Evolutionary conservation across 2,329 filamentous ascomycete species (phyloP).

Genomic region (Claviceps sp.): DNA sequence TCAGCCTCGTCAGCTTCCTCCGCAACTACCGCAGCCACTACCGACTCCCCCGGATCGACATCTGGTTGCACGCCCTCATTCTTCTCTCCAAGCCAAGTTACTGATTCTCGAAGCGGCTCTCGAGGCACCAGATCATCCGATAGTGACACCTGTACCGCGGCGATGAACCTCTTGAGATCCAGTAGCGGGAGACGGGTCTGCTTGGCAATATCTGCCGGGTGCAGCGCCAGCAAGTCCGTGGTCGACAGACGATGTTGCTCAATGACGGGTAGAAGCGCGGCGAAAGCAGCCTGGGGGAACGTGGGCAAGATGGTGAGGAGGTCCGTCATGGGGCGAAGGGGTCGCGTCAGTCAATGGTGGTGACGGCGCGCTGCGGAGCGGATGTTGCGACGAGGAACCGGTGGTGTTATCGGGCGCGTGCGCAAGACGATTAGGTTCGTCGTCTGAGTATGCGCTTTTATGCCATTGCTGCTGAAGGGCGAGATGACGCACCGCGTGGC

Average conservation of each 20-base stretch:
- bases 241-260: constrained; percentile 68
- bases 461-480: not conserved
- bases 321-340: constrained; percentile 56
- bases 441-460: not conserved
- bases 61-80: not conserved
- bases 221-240: constrained; percentile 73
- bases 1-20: not conserved
- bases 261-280: constrained; percentile 63
- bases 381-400: not conserved
- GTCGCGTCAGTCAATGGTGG: not conserved
- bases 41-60: no score
- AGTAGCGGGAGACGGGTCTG: constrained; percentile 69
- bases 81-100: no score
- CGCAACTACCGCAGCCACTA: not conserved
- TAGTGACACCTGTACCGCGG: constrained; percentile 52
- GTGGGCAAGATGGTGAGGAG: constrained; percentile 68
- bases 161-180: constrained; percentile 63
- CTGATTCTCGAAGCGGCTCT: constrained; percentile 11
- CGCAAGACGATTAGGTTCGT: not conserved
- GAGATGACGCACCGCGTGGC: not conserved
- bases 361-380: not conserved
- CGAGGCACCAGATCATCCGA: constrained; percentile 41
- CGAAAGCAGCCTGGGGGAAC: constrained; percentile 59
- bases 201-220: constrained; percentile 71
- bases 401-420: not conserved